Evolutionary conservation across 305 asterid species (phyloP).

Genomic region (Fraxinus dipetala): DNA sequence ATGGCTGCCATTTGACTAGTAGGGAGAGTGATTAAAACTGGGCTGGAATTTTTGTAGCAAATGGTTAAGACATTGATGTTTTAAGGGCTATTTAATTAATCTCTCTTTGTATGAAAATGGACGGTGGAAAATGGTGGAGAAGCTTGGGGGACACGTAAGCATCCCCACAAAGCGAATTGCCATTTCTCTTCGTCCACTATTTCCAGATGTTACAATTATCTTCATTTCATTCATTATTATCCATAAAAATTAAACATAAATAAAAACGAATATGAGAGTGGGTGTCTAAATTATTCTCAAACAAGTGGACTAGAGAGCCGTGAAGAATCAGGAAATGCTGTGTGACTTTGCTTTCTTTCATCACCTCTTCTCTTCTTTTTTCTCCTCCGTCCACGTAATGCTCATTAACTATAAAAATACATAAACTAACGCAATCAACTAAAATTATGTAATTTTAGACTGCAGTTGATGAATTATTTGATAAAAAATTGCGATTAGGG

Average conservation of each 20-base stretch:
- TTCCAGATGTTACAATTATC: constrained; percentile 25
- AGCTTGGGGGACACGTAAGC: constrained; percentile 44
- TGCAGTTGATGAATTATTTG: not conserved
- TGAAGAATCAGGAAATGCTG: constrained; percentile 27
- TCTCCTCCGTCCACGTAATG: not conserved
- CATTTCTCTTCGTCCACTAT: constrained; percentile 3
- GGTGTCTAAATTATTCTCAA: constrained; percentile 15
- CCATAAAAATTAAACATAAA: not conserved
- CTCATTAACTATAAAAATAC: not conserved
- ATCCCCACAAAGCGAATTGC: constrained; percentile 24
- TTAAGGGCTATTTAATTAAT: not conserved
- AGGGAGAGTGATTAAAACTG: not conserved
- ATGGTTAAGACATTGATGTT: constrained; percentile 24
- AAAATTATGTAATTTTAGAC: not conserved
- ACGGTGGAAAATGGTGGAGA: constrained; percentile 35
- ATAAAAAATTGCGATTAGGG: not conserved
- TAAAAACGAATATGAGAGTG: not conserved
- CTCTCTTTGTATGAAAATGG: constrained; percentile 5
- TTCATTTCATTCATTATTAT: constrained; percentile 4
- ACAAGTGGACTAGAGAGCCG: constrained; percentile 33
- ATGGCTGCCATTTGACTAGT: not conserved
- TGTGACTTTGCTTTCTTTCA: not conserved
- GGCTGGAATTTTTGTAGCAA: not conserved
- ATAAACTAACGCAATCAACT: not conserved
- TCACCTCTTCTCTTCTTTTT: not conserved